phyloP scores from a whole-genome alignment of 805 yeast genomes.

The Maudiozyma pseudohumilis region DNA sequence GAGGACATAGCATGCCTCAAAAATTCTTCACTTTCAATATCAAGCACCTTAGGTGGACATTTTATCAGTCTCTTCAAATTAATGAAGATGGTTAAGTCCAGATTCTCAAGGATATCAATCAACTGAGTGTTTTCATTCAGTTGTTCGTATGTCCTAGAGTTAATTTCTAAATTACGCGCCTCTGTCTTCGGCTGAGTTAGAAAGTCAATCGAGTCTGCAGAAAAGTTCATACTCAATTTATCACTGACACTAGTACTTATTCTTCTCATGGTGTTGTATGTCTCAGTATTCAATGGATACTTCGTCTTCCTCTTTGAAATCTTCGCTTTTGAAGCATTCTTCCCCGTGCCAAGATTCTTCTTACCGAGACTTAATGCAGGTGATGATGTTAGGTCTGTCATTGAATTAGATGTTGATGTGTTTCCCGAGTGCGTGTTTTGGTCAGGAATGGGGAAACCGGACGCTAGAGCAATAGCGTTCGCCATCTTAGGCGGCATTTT shows the following conservation, averaged over 20 bases:
- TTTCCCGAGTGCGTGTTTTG: constrained; percentile 1
- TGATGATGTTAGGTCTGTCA: not conserved
- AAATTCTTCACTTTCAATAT: constrained; percentile 26
- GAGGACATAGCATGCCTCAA: constrained; percentile 24
- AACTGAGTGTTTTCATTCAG: constrained; percentile 22
- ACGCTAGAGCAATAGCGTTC: constrained; percentile 16
- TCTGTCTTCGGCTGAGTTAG: constrained; percentile 10
- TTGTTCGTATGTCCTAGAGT: constrained; percentile 26
- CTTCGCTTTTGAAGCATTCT: constrained; percentile 14
- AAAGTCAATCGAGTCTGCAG: constrained; percentile 5
- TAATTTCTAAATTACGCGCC: constrained; percentile 15
- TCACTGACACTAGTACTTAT: constrained; percentile 16
- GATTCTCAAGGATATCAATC: constrained; percentile 23
- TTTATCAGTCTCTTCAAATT: constrained; percentile 19
- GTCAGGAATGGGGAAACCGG: constrained; percentile 9
- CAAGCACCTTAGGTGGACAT: constrained; percentile 12
- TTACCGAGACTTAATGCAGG: constrained; percentile 5
- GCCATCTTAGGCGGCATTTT: constrained; percentile 16
- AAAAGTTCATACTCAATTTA: constrained; percentile 11
- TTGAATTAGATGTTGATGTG: not conserved
- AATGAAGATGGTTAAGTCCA: constrained; percentile 26
- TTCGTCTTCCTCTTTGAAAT: constrained; percentile 11
- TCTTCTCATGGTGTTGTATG: constrained; percentile 17
- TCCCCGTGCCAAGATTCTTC: constrained; percentile 1
- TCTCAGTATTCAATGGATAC: constrained; percentile 22